These are phyloP conservation scores for Colletotrichum camelliae DNA, from an alignment of 2,329 filamentous ascomycete genomes.

Conservation along the genomic window DNA sequence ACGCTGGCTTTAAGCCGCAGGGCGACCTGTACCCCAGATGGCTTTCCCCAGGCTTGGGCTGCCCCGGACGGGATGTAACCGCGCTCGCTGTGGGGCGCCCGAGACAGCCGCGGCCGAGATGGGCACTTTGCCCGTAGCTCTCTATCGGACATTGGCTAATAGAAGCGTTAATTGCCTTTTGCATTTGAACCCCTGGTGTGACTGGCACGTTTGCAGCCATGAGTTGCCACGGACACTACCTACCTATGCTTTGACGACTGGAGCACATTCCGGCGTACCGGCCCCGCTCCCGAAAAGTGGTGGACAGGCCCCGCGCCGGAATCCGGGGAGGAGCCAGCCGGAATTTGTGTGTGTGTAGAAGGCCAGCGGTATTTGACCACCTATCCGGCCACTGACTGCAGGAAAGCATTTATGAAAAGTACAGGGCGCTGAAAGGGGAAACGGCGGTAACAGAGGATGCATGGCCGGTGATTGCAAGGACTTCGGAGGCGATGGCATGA, in stretches of 20 bases:
- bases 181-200: not conserved
- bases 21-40: not conserved
- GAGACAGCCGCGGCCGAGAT: not conserved
- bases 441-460: not conserved
- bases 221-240: not conserved
- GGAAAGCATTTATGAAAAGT: not conserved
- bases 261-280: not conserved
- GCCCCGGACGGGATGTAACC: not conserved
- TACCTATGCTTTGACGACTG: not conserved
- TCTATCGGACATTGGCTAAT: not conserved
- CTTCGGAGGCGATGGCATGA: not conserved
- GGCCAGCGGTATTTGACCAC: not conserved
- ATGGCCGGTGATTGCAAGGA: not conserved
- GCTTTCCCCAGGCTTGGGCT: not conserved
- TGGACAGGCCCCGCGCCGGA: not conserved
- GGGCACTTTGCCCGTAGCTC: not conserved
- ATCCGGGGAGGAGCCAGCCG: not conserved
- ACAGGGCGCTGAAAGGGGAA: not conserved
- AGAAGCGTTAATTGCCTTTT: not conserved
- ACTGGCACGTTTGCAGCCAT: not conserved
- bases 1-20: not conserved
- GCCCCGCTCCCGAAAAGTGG: not conserved
- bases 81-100: not conserved
- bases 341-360: not conserved
- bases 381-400: not conserved